A percentile compares a stretch with the other conserved stretches of the same genome.
phyloP scores from a whole-genome alignment of 2,329 filamentous ascomycete species.

The Ceratocystis albifundus region DNA sequence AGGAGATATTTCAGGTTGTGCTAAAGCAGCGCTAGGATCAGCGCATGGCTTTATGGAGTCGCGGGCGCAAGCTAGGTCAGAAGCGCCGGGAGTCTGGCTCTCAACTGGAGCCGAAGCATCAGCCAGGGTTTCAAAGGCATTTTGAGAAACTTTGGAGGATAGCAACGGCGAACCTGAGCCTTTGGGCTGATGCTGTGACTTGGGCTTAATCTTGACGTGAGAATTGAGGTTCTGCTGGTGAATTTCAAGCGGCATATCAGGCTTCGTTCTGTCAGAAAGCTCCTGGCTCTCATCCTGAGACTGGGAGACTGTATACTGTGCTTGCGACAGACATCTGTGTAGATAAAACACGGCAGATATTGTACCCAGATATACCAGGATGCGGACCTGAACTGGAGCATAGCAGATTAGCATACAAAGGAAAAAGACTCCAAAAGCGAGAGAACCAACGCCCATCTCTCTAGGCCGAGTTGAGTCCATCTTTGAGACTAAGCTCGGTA shows the following conservation, averaged over 20 bases:
- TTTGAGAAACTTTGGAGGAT: not conserved
- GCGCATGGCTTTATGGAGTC: not conserved
- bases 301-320: not conserved
- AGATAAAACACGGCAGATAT: not conserved
- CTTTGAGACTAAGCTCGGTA: not conserved
- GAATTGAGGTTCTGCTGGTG: not conserved
- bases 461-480: not conserved
- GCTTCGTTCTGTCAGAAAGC: not conserved
- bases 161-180: not conserved
- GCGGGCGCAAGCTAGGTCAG: not conserved
- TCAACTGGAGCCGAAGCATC: not conserved
- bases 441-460: not conserved
- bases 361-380: not conserved
- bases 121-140: not conserved
- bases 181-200: not conserved
- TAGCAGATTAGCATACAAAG: not conserved
- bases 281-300: not conserved
- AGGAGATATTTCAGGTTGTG: too few relatives aligned
- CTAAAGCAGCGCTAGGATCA: not conserved
- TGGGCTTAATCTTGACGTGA: not conserved
- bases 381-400: not conserved
- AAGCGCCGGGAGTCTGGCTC: not conserved
- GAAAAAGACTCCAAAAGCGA: not conserved
- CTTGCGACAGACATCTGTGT: not conserved
- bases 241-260: not conserved